Evolutionary conservation across 202 grass and related monocot genomes (phyloP).

Genomic region (Elaeis oleifera): DNA sequence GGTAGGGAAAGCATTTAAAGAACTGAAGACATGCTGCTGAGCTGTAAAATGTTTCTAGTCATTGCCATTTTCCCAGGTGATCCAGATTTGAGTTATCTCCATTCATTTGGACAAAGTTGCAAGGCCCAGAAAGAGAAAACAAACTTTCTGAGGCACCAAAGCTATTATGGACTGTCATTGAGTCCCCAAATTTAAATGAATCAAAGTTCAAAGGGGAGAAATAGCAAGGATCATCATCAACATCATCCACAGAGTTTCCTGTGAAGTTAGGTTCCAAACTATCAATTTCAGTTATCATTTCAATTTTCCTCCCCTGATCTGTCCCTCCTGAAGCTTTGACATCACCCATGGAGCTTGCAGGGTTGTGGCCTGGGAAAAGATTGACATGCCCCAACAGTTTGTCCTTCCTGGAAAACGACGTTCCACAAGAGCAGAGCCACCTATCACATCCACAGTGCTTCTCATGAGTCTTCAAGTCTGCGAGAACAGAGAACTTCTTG

Average conservation of each 20-base stretch:
- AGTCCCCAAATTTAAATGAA: slow-evolving; percentile 42
- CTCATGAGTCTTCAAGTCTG: slow-evolving; percentile 75
- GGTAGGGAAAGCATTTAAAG: too few species aligned
- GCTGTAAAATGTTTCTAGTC: too few species aligned
- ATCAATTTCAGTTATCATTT: slow-evolving; percentile 15
- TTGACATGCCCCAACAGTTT: slow-evolving; percentile 68
- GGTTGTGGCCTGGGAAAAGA: slow-evolving; percentile 67
- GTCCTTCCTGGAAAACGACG: slow-evolving; percentile 74
- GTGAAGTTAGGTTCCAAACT: slow-evolving; percentile 26
- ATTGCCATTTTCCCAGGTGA: too few species aligned
- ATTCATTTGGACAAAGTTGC: slow-evolving; percentile 16
- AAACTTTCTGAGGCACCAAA: slow-evolving; percentile 29
- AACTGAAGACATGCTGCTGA: too few species aligned
- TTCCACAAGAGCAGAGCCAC: slow-evolving; percentile 76
- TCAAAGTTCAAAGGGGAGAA: slow-evolving; percentile 39
- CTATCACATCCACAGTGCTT: slow-evolving; percentile 62
- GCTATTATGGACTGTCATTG: slow-evolving; percentile 35
- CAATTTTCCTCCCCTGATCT: slow-evolving; percentile 27
- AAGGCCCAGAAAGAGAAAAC: slow-evolving; percentile 23
- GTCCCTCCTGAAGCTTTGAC: slow-evolving; percentile 29
- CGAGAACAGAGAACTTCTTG: slow-evolving; percentile 72
- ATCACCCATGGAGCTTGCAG: slow-evolving; percentile 43
- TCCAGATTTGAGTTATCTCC: slow-evolving; percentile 20
- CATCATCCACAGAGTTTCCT: slow-evolving; percentile 29
- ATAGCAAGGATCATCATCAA: slow-evolving; percentile 17